A percentile compares a stretch with the other conserved stretches of the same genome.
phyloP scores from a whole-genome alignment of 1,139 yeast genomes.

The Taphrina deformans region DNA sequence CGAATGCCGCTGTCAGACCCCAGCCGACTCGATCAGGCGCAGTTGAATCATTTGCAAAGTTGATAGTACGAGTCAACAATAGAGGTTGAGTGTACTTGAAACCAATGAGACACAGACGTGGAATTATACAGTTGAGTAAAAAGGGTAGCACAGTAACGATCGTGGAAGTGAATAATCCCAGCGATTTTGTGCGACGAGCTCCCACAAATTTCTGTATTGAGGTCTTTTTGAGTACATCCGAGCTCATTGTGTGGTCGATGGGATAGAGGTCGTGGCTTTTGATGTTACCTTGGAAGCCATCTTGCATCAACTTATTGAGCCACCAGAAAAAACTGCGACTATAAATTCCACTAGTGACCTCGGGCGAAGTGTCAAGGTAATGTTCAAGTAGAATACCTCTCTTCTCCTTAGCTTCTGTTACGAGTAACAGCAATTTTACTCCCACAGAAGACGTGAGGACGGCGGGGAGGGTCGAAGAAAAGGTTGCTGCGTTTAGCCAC shows the following conservation, averaged over 20 bases:
- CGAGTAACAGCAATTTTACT: not conserved
- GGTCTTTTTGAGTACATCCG: not conserved
- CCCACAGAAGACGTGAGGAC: not conserved
- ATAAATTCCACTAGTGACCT: not conserved
- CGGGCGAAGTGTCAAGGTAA: not conserved
- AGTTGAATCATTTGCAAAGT: not conserved
- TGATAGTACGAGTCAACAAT: not conserved
- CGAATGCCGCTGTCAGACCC: not conserved
- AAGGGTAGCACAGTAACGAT: not conserved
- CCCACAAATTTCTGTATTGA: not conserved
- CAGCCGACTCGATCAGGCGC: not conserved
- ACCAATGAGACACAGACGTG: not conserved
- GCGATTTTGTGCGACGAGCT: no score
- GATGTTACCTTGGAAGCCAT: not conserved
- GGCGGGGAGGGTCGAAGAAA: not conserved
- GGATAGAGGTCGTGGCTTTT: not conserved
- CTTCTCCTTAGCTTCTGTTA: conserved; percentile 1
- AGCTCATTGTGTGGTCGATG: not conserved
- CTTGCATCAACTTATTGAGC: conserved; percentile 1
- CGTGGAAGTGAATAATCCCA: not conserved
- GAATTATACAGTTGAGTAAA: not conserved
- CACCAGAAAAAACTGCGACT: conserved; percentile 7
- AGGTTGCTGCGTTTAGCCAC: not conserved
- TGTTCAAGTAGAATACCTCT: not conserved
- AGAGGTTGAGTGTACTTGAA: not conserved